Evolutionary conservation across 1,284 basidiomycete species (phyloP).

Genomic region (Sanghuangporus baumii): DNA sequence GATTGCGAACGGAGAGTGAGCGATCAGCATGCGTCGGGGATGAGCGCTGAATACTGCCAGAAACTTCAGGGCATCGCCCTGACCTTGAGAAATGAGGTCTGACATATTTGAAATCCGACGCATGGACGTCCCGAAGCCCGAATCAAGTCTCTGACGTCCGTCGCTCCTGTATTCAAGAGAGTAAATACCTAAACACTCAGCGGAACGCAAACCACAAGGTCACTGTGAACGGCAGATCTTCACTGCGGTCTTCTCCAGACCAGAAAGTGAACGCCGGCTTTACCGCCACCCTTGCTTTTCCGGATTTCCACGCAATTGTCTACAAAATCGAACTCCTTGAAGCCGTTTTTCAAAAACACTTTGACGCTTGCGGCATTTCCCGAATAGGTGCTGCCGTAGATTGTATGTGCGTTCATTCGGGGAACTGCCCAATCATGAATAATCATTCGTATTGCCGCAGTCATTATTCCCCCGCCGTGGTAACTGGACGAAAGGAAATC

Average conservation of each 20-base stretch:
- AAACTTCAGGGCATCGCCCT: not conserved
- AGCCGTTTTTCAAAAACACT: conserved; percentile 28
- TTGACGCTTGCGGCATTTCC: conserved; percentile 25
- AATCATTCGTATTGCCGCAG: conserved; percentile 22
- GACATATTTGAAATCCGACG: not conserved
- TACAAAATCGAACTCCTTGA: conserved; percentile 19
- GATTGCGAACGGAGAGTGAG: not conserved
- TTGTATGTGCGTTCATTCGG: conserved; percentile 24
- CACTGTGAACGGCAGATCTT: not conserved
- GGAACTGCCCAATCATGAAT: conserved; percentile 27
- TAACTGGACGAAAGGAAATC: conserved; percentile 27
- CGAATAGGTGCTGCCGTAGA: conserved; percentile 20
- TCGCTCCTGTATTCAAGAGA: not conserved
- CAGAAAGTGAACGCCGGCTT: conserved; percentile 19
- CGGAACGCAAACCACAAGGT: no score
- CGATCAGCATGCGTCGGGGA: not conserved
- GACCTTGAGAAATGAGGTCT: not conserved
- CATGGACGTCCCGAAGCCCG: not conserved
- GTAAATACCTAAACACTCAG: no score
- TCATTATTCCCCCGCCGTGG: conserved; percentile 29
- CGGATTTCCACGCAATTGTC: conserved; percentile 19
- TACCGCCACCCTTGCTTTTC: conserved; percentile 21
- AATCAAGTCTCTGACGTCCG: not conserved
- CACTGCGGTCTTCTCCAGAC: conserved; percentile 15
- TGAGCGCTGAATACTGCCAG: not conserved